Base-by-base conservation (phyloP, 2,329 filamentous ascomycete genomes). In the Beauveria scarabaeidicola region DNA sequence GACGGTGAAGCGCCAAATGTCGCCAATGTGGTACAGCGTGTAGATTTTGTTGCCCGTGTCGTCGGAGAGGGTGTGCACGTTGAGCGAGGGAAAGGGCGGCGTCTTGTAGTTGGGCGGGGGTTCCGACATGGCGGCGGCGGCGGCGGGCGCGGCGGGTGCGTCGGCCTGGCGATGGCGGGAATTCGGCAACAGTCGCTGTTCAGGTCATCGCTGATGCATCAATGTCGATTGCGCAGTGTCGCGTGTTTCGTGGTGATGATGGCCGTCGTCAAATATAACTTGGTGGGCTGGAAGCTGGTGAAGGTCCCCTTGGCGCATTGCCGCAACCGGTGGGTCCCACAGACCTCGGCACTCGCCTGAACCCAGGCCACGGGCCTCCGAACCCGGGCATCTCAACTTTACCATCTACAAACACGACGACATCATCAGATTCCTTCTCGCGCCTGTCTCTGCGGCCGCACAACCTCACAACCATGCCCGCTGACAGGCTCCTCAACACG, bases 1-100 rank as follows among this genome's bases (percentile, higher is more conserved):
- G 17, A 94, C 75, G 1, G 91, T 96, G 72, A 94, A 96, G 64
- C 88, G 87, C 87, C 90, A 93, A 59, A 95, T 89, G 69, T 96
- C 90, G 61, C 74, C 71, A 3, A 90, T 79, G 68, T 88, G 81
- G 76, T 90, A 93, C 65, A 96, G 85, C 41, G 83, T 81, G 61
- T 81, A 80, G 53, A 62, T 64, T 63, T 72, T 74, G 48, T 81
- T 75, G 61, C 72, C 40, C 40, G 69, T 74, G 52, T 68, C 64
- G 61, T 77, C 73, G 64, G 76, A 72, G 13, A 86, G 77, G 25
- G 69, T 71, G 38, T 88, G 85, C 82, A 90, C 88, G 75, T 91
- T 91, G 62, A 97, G 85, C 41, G 89, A 90, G 1, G 91, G 91
- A 69, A 95, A 97, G 5, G 77, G 71, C 21, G 91, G 91, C 23